phyloP scores from a whole-genome alignment of 495 filamentous ascomycete genomes.

The Penicillium taxi region DNA sequence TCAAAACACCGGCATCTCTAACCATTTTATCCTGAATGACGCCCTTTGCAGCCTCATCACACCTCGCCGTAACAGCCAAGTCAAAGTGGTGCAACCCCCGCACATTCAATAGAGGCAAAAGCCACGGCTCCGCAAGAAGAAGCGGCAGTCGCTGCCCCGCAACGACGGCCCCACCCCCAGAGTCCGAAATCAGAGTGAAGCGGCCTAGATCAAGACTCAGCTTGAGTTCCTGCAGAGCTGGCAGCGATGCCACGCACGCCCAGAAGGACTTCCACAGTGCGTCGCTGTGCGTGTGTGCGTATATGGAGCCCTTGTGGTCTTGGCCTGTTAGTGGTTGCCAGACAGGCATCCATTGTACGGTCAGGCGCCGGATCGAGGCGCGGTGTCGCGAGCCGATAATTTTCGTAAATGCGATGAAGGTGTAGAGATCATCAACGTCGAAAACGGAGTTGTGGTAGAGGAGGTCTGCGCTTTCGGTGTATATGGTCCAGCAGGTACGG shows the following conservation, averaged over 20 bases:
- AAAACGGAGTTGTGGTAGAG: constrained; percentile 27
- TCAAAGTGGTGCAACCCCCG: constrained; percentile 29
- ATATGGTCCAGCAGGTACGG: constrained; percentile 34
- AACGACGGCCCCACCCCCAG: constrained; percentile 11
- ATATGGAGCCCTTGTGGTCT: constrained; percentile 29
- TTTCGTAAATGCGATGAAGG: constrained; percentile 31
- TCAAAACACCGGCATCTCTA: constrained; percentile 22
- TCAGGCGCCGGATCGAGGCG: constrained; percentile 15
- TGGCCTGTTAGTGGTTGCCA: constrained; percentile 31
- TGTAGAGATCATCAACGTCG: constrained; percentile 37
- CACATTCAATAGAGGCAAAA: constrained; percentile 26
- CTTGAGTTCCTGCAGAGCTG: constrained; percentile 13
- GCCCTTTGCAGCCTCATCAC: constrained; percentile 25
- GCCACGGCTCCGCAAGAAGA: constrained; percentile 23
- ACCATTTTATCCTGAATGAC: constrained; percentile 23
- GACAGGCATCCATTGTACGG: constrained; percentile 33
- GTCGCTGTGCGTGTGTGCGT: constrained; percentile 37
- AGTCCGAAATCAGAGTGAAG: constrained; percentile 17
- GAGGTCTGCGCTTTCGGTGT: constrained; percentile 29
- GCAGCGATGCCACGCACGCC: constrained; percentile 18
- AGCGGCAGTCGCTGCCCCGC: constrained; percentile 22
- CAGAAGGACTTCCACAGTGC: constrained; percentile 32
- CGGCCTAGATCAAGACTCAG: constrained; percentile 31
- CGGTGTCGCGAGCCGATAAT: constrained; percentile 14
- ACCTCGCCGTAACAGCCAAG: constrained; percentile 31